Base-by-base conservation (phyloP, 1,139 yeast species). In the Saccharomyces uvarum region DNA sequence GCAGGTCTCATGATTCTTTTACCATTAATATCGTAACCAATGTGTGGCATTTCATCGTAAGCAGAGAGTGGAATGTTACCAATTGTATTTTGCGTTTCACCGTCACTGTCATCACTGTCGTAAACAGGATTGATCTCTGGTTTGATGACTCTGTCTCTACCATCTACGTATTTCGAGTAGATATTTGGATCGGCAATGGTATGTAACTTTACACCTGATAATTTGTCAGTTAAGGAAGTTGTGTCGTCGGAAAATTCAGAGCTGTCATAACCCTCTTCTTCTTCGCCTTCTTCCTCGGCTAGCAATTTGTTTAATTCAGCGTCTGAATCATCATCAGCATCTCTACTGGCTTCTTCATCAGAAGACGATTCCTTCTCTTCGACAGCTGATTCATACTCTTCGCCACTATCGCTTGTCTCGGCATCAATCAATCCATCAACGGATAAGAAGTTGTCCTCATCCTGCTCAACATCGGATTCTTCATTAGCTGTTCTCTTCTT, bases 1-100 rank as follows among this genome's bases (percentile, higher is more conserved):
- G 98, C 99, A 9, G 99, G 99, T 71, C 99, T 82, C 98, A 95
- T 91, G 65, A 93, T 90, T 68, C 99, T 82, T 70, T 90, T 91
- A 67, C 99, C 99, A 70, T 95, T 95, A 65, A 93, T 90, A 70
- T 90, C 95, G 71, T 93, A 93, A 54, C 99, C 99, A 61, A 93
- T 84, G 70, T 95, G 99, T 1, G 99, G 99, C 85, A 87, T 87
- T 70, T 90, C 96, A 54, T 93, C 99, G 69, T 93, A 93, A 1
- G 97, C 97, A 21, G 93, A 81, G 38, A 93, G 68, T 52, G 99
- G 98, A 56, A 93, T 80, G 68, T 93, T 88, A 49, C 99, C 99
- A 62, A 93, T 88, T 5, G 98, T 89, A 72, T 93, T 93, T 63
- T 76, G 75, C 54, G 87, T 84, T 65, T 90, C 98, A 27, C 77